Base-by-base conservation (phyloP, 192 early-diverging fungal genomes). In the Kappamyces sp. region DNA sequence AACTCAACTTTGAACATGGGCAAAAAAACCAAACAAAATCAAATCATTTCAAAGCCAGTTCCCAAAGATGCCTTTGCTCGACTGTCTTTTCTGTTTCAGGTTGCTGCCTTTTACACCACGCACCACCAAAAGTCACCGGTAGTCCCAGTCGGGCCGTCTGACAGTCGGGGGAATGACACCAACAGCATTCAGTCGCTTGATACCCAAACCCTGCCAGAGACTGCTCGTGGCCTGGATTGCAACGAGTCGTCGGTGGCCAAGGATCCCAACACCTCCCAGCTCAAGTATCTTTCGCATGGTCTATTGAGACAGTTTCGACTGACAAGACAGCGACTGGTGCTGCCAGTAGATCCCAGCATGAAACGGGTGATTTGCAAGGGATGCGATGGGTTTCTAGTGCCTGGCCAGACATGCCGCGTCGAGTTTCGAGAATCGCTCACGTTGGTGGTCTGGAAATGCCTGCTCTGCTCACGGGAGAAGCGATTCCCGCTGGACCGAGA, bases 331-430 rank as follows among this genome's bases (percentile, higher is more conserved):
- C 44, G 23, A 46, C 44, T n/a, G 44, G 6, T 40, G 42, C 31
- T 44, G 37, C 23, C 31, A 23, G 8, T 51, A 39, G 47, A 57
- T 60, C 64, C 49, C 9, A 36, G 42, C 32, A 33, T 50, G 5
- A 34, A 38, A 67, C 74, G 61, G 79, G 84, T 32, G 70, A 68
- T 55, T 84, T 86, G 66, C 82, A 86, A 38, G 76, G 79, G 40
- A 84, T 80, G 1, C 76, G 77, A n/a, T 78, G 76, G 39, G 69
- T 72, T 46, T 72, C 48, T 23, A 49, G 69, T 47, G 82, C 83
- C 6, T 50, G 58, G 2, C 70, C 73, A 49, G 82, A 72, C 53
- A 83, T 33, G 49, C 66, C 78, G 8, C 81, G 79, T 35, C 82
- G 65, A 0, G 65, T 58, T n/a, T 43, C 37, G 40, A 60, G 62